Evolutionary conservation across 2,329 filamentous ascomycete species (phyloP).

Genomic region (Colletotrichum musicola): DNA sequence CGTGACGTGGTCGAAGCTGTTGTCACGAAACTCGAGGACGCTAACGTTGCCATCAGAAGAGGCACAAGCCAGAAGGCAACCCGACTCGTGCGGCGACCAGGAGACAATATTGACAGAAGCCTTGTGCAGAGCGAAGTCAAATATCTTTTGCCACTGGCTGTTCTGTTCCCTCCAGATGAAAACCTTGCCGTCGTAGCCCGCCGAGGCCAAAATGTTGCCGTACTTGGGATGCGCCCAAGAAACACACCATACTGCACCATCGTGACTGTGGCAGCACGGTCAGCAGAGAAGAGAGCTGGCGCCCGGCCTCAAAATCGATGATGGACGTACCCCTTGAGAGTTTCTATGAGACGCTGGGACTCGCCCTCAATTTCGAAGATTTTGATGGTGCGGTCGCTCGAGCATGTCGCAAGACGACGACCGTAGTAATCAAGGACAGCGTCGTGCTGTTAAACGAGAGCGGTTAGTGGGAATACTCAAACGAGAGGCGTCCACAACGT

Average conservation of each 20-base stretch:
- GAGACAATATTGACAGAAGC: slow-evolving; percentile 96
- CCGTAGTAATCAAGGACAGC: slow-evolving; percentile 99
- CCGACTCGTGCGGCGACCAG: slow-evolving; percentile 97
- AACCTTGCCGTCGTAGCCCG: slow-evolving; percentile 97
- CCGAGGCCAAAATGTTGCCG: slow-evolving; percentile 95
- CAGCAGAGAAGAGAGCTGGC: background rate
- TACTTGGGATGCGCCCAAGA: slow-evolving; percentile 99
- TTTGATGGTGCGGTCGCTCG: slow-evolving; percentile 98
- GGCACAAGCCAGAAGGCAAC: slow-evolving; percentile 93
- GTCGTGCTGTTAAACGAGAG: slow-evolving; percentile 77
- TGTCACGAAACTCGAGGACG: slow-evolving; percentile 97
- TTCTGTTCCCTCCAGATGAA: slow-evolving; percentile 96
- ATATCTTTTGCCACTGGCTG: slow-evolving; percentile 84
- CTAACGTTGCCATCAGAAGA: slow-evolving; percentile 94
- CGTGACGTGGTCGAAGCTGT: slow-evolving; percentile 88
- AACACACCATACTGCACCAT: slow-evolving; percentile 97
- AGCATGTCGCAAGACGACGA: slow-evolving; percentile 94
- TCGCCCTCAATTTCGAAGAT: slow-evolving; percentile 99
- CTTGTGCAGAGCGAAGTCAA: slow-evolving; percentile 93
- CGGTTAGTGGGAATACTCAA: slow-evolving; percentile 1
- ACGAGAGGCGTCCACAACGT: background rate
- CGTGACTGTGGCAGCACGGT: slow-evolving; percentile 72
- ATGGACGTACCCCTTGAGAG: slow-evolving; percentile 82
- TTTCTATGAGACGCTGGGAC: slow-evolving; percentile 89
- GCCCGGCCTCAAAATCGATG: background rate